These are phyloP conservation scores for Termitomyces eurrhizus DNA, from an alignment of 768 basidiomycete species.

Conservation along the genomic window DNA sequence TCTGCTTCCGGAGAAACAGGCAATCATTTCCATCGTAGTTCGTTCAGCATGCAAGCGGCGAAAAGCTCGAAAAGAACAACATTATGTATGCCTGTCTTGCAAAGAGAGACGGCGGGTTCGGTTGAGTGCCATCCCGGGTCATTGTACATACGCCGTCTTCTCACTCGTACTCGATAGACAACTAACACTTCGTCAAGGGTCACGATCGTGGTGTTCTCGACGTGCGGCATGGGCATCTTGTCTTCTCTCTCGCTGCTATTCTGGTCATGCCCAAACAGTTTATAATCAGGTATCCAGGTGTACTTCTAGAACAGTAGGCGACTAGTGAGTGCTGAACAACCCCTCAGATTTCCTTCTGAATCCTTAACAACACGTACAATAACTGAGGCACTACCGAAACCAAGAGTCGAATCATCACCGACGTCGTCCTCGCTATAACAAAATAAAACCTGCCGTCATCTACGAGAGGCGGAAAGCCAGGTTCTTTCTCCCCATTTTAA, in stretches of 20 bases:
- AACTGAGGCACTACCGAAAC: slow-evolving; percentile 26
- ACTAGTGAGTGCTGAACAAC: too few species aligned
- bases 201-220: slow-evolving; percentile 83
- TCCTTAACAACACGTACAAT: neutral
- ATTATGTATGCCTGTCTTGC: slow-evolving; percentile 62
- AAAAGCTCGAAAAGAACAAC: slow-evolving; percentile 61
- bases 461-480: too few species aligned
- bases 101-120: slow-evolving; percentile 80
- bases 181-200: slow-evolving; percentile 37
- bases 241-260: slow-evolving; percentile 76
- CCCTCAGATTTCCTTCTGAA: too few species aligned
- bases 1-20: neutral
- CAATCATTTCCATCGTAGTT: slow-evolving; percentile 33
- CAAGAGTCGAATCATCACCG: too few species aligned
- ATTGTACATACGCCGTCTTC: too few species aligned
- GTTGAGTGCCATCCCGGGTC: too few species aligned
- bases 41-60: slow-evolving; percentile 77
- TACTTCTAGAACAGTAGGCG: slow-evolving; percentile 54
- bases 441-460: too few species aligned
- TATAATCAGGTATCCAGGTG: slow-evolving; percentile 87
- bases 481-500: neutral
- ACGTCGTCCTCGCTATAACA: too few species aligned
- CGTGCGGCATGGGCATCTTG: slow-evolving; percentile 84
- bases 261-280: slow-evolving; percentile 91
- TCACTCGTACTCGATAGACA: too few species aligned